Evolutionary conservation across 1,284 basidiomycete species (phyloP), one percentile per base, ranked within the genome.

Genomic region (Inonotus obliquus): DNA sequence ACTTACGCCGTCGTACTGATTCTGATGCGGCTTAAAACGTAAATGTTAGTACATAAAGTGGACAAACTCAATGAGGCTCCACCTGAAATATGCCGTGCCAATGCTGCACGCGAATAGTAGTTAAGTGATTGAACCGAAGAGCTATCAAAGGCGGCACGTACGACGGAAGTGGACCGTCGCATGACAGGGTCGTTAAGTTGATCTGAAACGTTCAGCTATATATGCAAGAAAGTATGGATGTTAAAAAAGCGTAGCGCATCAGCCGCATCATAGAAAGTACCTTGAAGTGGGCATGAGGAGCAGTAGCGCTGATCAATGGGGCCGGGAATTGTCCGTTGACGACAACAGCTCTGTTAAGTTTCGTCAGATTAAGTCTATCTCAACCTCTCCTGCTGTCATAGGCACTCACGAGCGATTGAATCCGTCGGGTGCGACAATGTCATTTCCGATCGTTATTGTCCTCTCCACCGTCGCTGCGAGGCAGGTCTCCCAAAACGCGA

Each of bases 81-180:
- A 62, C 67, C 69, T 69, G 75, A 53, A 71, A 72, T 38, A 77
- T 39, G 0, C 74, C 74, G 35, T 76, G 75, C 76, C 76, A 77
- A 61, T 77, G 76, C 75, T 76, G 52, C 7, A 58, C 41, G 21
- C 21, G 29, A 10, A 5, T 5, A 32, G 9, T 9, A 21, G 9
- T 55, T 7, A 48, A 11, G 53, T 38, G 2, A 1, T 14, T 45
- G 17, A 27, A n/a, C 23, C 27, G 11, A 13, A 19, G 3, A 17
- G 35, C 7, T 23, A 19, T 45, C 41, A 2, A 29, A 53, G 2
- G 23, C 21, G 17, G n/a, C 19, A 58, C 72, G 60, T 45, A 74
- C 75, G 53, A 77, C 74, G 32, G 73, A 71, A 11, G 75, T 75
- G 9, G 67, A 65, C 58, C 72, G 69, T 21, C 70, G 60, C 74